These are phyloP conservation scores for Monilinia laxa DNA, from an alignment of 2,329 filamentous ascomycete genomes.

Conservation along the genomic window DNA sequence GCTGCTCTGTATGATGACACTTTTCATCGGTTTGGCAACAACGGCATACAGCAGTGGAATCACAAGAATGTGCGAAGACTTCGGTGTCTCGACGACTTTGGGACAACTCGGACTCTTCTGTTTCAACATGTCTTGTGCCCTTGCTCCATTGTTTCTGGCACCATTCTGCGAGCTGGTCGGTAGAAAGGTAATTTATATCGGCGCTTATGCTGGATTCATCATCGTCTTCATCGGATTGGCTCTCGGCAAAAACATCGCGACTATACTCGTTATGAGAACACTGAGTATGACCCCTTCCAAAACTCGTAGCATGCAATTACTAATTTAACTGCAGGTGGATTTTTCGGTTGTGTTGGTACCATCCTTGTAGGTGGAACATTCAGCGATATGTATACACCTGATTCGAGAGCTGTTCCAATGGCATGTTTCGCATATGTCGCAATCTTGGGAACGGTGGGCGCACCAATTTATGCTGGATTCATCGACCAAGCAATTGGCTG, in stretches of 20 bases:
- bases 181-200: slow-evolving; percentile 74
- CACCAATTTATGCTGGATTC: slow-evolving; percentile 63
- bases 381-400: slow-evolving; percentile 75
- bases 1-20: slow-evolving; percentile 52
- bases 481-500: slow-evolving; percentile 63
- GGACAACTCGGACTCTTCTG: slow-evolving; percentile 64
- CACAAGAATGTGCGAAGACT: slow-evolving; percentile 46
- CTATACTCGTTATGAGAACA: slow-evolving; percentile 67
- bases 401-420: slow-evolving; percentile 83
- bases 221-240: slow-evolving; percentile 58
- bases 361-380: slow-evolving; percentile 85
- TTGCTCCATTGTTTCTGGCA: slow-evolving; percentile 84
- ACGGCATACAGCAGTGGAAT: slow-evolving; percentile 54
- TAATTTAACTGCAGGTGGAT: slow-evolving; percentile 46
- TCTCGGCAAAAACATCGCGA: slow-evolving; percentile 68
- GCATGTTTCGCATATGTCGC: slow-evolving; percentile 73
- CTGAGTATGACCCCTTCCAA: slow-evolving; percentile 45
- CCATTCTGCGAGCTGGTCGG: slow-evolving; percentile 87
- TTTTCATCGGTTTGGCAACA: slow-evolving; percentile 55
- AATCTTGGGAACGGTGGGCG: slow-evolving; percentile 69
- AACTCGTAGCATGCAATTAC: neutral
- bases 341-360: slow-evolving; percentile 68
- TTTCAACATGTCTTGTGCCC: slow-evolving; percentile 70
- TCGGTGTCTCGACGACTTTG: slow-evolving; percentile 45
- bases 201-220: slow-evolving; percentile 49